Evolutionary conservation across 148 eudicot genomes (phyloP).

Genomic region (Spergularia bocconei): DNA sequence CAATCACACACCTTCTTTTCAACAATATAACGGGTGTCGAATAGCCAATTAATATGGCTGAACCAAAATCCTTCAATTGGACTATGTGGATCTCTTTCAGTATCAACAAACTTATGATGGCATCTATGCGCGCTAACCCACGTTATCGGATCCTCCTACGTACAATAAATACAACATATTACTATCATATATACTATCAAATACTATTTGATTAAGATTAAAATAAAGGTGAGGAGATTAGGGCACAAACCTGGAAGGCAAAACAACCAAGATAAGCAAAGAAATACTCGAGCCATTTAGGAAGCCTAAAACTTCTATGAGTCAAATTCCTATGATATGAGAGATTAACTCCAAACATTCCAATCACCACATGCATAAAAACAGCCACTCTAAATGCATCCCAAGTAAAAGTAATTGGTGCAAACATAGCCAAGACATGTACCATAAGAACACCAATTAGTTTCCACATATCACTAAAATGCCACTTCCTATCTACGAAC

Average conservation of each 20-base stretch:
- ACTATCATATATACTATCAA: background rate
- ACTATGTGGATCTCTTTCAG: slow-evolving; percentile 86
- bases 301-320: slow-evolving; percentile 61
- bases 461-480: slow-evolving; percentile 34
- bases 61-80: slow-evolving; percentile 88
- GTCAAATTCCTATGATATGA: slow-evolving; percentile 68
- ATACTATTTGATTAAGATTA: background rate
- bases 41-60: slow-evolving; percentile 82
- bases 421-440: slow-evolving; percentile 53
- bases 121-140: slow-evolving; percentile 91
- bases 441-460: slow-evolving; percentile 26
- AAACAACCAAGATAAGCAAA: slow-evolving; percentile 48
- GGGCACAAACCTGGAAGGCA: slow-evolving; percentile 14
- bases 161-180: background rate
- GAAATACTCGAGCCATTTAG: slow-evolving; percentile 77
- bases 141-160: slow-evolving; percentile 72
- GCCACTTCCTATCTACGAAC: slow-evolving; percentile 39
- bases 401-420: slow-evolving; percentile 63
- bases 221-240: background rate
- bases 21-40: slow-evolving; percentile 34
- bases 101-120: slow-evolving; percentile 72
- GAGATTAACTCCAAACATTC: slow-evolving; percentile 67
- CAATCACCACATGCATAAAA: slow-evolving; percentile 45
- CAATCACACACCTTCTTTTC: slow-evolving; percentile 42
- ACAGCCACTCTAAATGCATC: slow-evolving; percentile 56